Percentiles rank a stretch among this genome's conserved stretches.
phyloP scores from a whole-genome alignment of 1,139 yeast species.

The Spencermartinsiella ligniputridi region DNA sequence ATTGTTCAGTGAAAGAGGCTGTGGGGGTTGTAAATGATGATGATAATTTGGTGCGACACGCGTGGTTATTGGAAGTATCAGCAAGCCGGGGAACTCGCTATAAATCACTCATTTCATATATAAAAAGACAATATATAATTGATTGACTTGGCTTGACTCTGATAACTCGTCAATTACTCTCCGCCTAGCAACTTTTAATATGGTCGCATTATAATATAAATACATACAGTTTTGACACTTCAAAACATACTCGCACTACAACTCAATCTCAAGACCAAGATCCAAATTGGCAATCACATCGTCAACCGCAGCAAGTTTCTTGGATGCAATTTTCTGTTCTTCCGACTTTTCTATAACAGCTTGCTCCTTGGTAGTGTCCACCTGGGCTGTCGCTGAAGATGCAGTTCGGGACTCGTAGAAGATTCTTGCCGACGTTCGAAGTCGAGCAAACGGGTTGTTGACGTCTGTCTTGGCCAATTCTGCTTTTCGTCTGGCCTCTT shows the following conservation, averaged over 20 bases:
- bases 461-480: conserved; percentile 39
- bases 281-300: conserved; percentile 44
- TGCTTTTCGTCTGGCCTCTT: conserved; percentile 52
- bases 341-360: conserved; percentile 16
- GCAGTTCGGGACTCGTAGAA: conserved; percentile 49
- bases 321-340: conserved; percentile 21
- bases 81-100: too few species aligned
- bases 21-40: too few species aligned
- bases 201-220: too few species aligned
- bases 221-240: too few species aligned
- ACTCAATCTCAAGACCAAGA: conserved; percentile 41
- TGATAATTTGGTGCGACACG: too few species aligned
- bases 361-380: conserved; percentile 28
- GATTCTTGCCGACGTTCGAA: conserved; percentile 79
- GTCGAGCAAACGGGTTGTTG: conserved; percentile 84
- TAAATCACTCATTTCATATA: too few species aligned
- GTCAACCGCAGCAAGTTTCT: conserved; percentile 34
- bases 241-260: conserved; percentile 23
- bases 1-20: too few species aligned
- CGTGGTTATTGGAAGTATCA: too few species aligned
- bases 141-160: too few species aligned
- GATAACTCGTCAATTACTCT: too few species aligned
- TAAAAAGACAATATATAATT: too few species aligned
- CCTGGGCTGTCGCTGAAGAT: conserved; percentile 42
- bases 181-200: too few species aligned